Evolutionary conservation across 2,329 filamentous ascomycete species (phyloP), one percentile per base, ranked within the genome.

Genomic region (Paracamarosporium sp.): DNA sequence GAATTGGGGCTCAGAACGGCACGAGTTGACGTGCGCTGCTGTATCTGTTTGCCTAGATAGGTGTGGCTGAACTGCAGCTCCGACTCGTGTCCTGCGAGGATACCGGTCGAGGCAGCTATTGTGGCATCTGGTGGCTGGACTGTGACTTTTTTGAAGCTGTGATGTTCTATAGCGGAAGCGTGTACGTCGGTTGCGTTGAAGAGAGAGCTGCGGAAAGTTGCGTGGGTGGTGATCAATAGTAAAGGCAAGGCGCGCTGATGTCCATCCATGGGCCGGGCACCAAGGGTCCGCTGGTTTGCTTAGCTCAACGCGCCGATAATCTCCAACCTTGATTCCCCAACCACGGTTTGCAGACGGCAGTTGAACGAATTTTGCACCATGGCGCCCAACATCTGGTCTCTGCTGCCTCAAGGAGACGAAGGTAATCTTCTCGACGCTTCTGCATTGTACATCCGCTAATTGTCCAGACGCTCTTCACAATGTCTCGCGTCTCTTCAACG

Each of bases 391-490:
- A 59, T 70, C 3, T 93, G 89, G 81, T 83, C 85, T 43, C 81
- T 93, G 46, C 82, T 96, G 47, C 89, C 92, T 54, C 89, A 90
- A 65, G 83, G 85, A 62, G 90, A 92, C 64, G 90, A 93, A 79
- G 80, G 80, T 79, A 60, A 28, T 62, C 12, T 20, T 5, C 13
- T n/a, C 9, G 51, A 43, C 4, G 5, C 20, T 36, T 11, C 11
- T 25, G 40, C 22, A 4, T 27, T 22, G 4, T 51, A 13, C 22
- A 55, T 59, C 24, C 43, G 50, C 61, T 69, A 33, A 74, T 60
- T 15, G 27, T 7, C 17, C 67, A 88, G 89, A 92, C 75, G 89
- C 92, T 62, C 88, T 97, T 35, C 94, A 97, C 81, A 94, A 93
- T 71, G 68, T 75, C 44, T 85, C 86, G 28, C 91, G 94, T 40